Base-by-base conservation (phyloP, 2,329 filamentous ascomycete genomes). In the Aspergillus aculeatinus region DNA sequence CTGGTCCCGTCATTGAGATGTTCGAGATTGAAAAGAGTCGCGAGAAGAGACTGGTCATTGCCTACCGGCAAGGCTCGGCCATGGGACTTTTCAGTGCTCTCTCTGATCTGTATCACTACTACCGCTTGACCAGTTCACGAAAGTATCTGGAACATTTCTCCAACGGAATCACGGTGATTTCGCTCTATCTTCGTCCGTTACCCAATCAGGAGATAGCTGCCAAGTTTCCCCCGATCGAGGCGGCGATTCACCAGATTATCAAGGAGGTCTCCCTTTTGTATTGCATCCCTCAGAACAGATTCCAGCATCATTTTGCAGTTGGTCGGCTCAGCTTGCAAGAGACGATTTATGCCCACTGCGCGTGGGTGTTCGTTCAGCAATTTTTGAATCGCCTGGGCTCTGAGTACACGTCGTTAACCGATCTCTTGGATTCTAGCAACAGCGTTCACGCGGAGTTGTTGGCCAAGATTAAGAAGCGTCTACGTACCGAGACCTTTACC, bases 121-220 rank as follows among this genome's bases (percentile, higher is more conserved):
- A 99, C 73, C 94, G 95, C 48, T 85, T 98, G 63, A 99, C 95
- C 2, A 96, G 91, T 72, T 95, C 95, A 29, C 86, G 95, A 69
- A 99, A 99, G 81, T 99, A 99, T 73, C 90, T 99, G 51, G 91
- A 99, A 80, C 95, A 98, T 79, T 99, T 99, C 83, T 95, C 93
- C 72, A 99, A 99, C 77, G 95, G 95, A 63, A 96, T 97, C 75
- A 96, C 92, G 14, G 90, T 98, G 77, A 96, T 98, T 84, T 97
- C 92, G 68, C 86, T 97, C 64, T 99, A 99, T 78, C 84, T 99
- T 61, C 89, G 89, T 66, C 92, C 91, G 23, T 84, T 89, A 19
- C 84, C 84, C 65, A 76, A 83, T 25, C 79, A 85, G 42, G 78
- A 83, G 48, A 82, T 84, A 59, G 79, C 80, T 10, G 74, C 78